Evolutionary conservation across 177 flowering plant genomes (phyloP), one percentile per base, ranked within the genome.

Genomic region (Vitis hybrid): DNA sequence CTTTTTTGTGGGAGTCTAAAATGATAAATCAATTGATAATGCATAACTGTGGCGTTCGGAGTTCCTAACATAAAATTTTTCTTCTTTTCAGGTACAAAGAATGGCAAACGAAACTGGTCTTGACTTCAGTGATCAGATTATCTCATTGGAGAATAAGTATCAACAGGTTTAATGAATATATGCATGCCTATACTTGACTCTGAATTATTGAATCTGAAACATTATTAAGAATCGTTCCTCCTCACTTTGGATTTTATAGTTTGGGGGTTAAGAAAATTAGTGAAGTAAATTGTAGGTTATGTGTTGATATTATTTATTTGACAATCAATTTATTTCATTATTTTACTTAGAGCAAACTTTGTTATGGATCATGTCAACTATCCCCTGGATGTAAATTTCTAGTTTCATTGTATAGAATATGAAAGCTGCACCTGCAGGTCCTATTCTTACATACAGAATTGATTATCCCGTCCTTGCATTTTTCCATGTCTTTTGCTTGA

Each of bases 101-200:
- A 95, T 93, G 99, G 97, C 97, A 3, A 69, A 80, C 70, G 97
- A 95, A 72, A 95, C 98, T 66, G 98, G 97, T 45, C 72, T 95
- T 69, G 98, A 95, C 71, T 91, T 95, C 86, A 88, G 79, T 76
- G 94, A 93, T 71, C 94, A 91, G 81, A 91, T 95, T 75, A 49
- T 73, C 49, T 79, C 81, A 9, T 74, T 91, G 71, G 97, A 95
- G 82, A 86, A 78, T 62, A 95, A 93, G 76, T 91, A 91, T 72
- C 87, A 88, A 29, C 86, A 89, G 94, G 99, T 88, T 70, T 65
- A 73, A 31, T 1, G 0, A 51, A n/a, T 12, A 22, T 53, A 19
- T 51, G 20, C 12, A 39, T 39, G 45, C 45, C 52, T n/a, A 39
- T 18, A 9, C 9, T 45, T 63, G 53, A 45, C 13, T 39, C 48